Conservation (phyloP, 108 stramenopile genomes). For the Pseudonitzschia multistriata region DNA sequence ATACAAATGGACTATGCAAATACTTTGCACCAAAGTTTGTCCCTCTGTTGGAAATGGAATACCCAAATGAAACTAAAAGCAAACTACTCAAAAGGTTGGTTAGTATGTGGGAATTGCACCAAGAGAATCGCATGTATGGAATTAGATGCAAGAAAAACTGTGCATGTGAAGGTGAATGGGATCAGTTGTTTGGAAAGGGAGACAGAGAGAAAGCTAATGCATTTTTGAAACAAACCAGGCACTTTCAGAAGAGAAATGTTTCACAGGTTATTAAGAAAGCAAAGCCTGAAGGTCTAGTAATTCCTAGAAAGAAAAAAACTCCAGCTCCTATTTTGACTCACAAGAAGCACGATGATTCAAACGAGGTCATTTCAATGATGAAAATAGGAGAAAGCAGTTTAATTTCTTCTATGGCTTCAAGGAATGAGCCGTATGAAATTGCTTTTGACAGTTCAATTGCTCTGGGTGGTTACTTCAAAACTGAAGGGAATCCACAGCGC, state of each 20-base stretch:
- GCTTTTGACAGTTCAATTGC: slow-evolving; percentile 11
- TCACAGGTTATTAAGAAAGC: background rate
- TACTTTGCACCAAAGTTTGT: slow-evolving; percentile 24
- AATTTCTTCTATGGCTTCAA: background rate
- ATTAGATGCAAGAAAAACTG: slow-evolving; percentile 14
- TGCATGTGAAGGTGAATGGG: slow-evolving; percentile 28
- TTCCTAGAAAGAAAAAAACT: slow-evolving; percentile 5
- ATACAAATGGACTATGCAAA: slow-evolving; percentile 14
- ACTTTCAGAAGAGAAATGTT: background rate
- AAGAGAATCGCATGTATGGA: slow-evolving; percentile 17
- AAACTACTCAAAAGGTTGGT: slow-evolving; percentile 19
- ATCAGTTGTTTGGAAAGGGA: slow-evolving; percentile 28
- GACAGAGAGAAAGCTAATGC: background rate
- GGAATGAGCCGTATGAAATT: slow-evolving; percentile 5
- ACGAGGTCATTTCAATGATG: background rate
- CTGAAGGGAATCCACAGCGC: background rate
- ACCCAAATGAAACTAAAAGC: slow-evolving; percentile 16
- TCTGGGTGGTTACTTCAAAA: slow-evolving; percentile 17
- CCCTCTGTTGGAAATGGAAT: slow-evolving; percentile 16
- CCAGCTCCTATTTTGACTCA: background rate
- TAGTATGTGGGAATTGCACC: slow-evolving; percentile 29
- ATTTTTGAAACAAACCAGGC: background rate
- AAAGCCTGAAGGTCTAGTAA: background rate
- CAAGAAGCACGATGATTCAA: background rate
- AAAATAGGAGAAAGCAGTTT: background rate